phyloP scores from a whole-genome alignment of 2,329 filamentous ascomycete genomes.

The Stagonosporopsis vannaccii region DNA sequence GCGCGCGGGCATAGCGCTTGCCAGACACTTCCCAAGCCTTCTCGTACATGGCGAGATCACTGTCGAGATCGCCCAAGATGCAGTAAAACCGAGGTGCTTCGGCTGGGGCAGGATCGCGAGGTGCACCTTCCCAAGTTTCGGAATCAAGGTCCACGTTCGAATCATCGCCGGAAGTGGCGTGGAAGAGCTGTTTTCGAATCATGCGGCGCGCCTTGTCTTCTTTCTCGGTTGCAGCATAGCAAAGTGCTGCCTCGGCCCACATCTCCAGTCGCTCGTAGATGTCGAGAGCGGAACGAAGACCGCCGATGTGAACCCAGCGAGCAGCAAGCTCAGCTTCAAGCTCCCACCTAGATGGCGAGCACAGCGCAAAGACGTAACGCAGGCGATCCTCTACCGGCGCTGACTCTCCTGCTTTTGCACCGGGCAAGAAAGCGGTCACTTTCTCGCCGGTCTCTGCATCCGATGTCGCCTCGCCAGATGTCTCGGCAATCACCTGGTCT shows the following conservation, averaged over 20 bases:
- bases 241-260: slow-evolving; percentile 94
- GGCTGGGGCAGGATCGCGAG: slow-evolving; percentile 73
- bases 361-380: slow-evolving; percentile 82
- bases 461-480: slow-evolving; percentile 52
- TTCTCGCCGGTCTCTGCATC: slow-evolving; percentile 47
- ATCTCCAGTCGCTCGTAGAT: slow-evolving; percentile 94
- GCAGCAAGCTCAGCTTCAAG: slow-evolving; percentile 91
- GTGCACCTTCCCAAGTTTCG: slow-evolving; percentile 69
- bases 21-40: slow-evolving; percentile 88
- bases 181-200: slow-evolving; percentile 80
- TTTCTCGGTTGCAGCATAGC: slow-evolving; percentile 78
- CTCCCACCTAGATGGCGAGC: slow-evolving; percentile 88
- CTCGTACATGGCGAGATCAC: slow-evolving; percentile 76
- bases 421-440: slow-evolving; percentile 81
- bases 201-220: slow-evolving; percentile 84
- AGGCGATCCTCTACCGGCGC: slow-evolving; percentile 79
- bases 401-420: slow-evolving; percentile 76
- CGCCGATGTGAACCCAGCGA: slow-evolving; percentile 90
- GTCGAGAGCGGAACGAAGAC: slow-evolving; percentile 86
- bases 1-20: slow-evolving; percentile 81
- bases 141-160: slow-evolving; percentile 53
- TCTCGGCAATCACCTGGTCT: slow-evolving; percentile 93
- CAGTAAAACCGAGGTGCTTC: slow-evolving; percentile 91
- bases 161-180: slow-evolving; percentile 61
- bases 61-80: slow-evolving; percentile 89